Conservation (phyloP, 2,329 filamentous ascomycete genomes). For the Stemphylium lycopersici region DNA sequence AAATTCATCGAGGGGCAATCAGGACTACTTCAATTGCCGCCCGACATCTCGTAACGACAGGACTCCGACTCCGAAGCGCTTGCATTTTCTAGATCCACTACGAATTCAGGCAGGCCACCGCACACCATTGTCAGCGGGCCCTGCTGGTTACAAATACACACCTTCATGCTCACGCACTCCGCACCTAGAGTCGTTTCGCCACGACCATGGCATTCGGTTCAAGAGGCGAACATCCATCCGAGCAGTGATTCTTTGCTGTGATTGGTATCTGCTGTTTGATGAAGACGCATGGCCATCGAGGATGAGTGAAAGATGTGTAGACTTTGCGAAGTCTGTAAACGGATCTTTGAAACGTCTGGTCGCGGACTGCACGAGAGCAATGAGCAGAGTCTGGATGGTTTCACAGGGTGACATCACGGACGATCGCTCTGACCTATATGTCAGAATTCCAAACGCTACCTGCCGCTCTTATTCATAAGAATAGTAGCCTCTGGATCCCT, state of each 20-base stretch:
- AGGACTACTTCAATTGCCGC: conserved; percentile 1
- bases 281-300: background rate
- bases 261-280: conserved; percentile 1
- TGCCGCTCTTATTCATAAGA: too few relatives aligned
- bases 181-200: conserved; percentile 4
- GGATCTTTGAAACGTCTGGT: background rate
- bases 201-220: conserved; percentile 4
- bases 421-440: too few relatives aligned
- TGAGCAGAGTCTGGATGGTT: too few relatives aligned
- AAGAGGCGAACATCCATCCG: background rate
- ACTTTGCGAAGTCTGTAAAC: background rate
- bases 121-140: background rate
- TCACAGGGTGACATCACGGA: too few relatives aligned
- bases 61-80: background rate
- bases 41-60: background rate
- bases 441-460: too few relatives aligned
- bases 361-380: background rate
- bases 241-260: background rate
- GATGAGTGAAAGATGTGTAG: background rate
- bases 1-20: background rate
- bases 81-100: background rate
- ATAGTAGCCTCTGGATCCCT: too few relatives aligned
- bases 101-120: background rate
- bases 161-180: background rate
- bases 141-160: conserved; percentile 10